Base-by-base conservation (phyloP, 2,329 filamentous ascomycete genomes). In the Aspergillus awamori region DNA sequence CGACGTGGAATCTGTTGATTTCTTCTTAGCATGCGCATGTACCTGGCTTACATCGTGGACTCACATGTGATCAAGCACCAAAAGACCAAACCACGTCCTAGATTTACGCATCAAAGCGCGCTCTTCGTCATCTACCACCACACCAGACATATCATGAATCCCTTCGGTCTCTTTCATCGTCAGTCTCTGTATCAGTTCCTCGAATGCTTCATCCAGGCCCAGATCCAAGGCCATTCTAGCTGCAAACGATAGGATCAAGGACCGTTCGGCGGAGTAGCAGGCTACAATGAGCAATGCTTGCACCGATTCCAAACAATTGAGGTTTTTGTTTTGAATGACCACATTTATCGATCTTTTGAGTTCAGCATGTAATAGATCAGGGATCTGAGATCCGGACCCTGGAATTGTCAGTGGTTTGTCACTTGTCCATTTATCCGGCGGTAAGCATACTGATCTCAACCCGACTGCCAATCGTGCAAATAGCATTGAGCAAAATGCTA, bases 281-380 rank as follows among this genome's bases (percentile, higher is more conserved):
- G 83, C 82, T 53, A 82, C 76, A 1, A 85, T 73, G 0, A 85
- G 69, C 6, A 86, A 72, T 3, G 83, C 82, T 59, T 86, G 83
- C 0, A 86, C 70, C 0, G 80, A 81, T 60, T 86, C 84, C 0
- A 85, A 57, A 7, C 73, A 76, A 11, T 76, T 76, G 2, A 77
- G 60, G 2, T 70, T 71, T 3, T 73, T 73, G 26, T 72, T 76
- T 41, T 80, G 74, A 15, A 82, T 78, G 2, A 83, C 76, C 0
- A 80, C 69, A 38, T 80, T 80, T 8, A 84, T 80, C 67, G 75
- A 77, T 52, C 75, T 73, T 60, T 80, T 80, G 4, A 79, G 73
- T 49, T 81, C 77, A 5, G 79, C 76, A 51, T 79, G 75, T 6
- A 82, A 69, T n/a, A 82, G 61, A 58, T 81, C 74, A n/a, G 78